Evolutionary conservation across 371 early-diverging fungal genomes (phyloP).

Genomic region (Apophysomyces ossiformis): DNA sequence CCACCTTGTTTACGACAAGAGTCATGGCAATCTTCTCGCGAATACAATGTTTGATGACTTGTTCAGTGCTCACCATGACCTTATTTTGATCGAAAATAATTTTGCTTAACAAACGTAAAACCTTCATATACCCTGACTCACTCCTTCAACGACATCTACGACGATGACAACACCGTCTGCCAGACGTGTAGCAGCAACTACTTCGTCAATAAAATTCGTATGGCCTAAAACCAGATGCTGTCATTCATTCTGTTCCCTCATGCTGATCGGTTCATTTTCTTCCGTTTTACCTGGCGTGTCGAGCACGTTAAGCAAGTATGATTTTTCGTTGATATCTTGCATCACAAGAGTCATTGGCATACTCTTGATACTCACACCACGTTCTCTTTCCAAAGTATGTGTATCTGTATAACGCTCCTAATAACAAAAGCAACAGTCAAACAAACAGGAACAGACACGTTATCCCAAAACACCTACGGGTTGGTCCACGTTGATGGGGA

Average conservation of each 20-base stretch:
- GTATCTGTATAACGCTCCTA: conserved; percentile 91
- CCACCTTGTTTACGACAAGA: conserved; percentile 95
- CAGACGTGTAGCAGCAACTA: conserved; percentile 83
- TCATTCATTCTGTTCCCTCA: not conserved
- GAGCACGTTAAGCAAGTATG: conserved; percentile 86
- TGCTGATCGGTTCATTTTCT: not conserved
- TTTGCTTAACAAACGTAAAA: not conserved
- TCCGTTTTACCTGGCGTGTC: conserved; percentile 88
- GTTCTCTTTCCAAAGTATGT: conserved; percentile 89
- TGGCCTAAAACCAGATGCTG: conserved; percentile 66
- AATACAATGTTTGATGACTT: conserved; percentile 84
- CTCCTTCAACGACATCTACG: conserved; percentile 97
- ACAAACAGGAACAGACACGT: not conserved
- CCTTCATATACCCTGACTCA: conserved; percentile 32
- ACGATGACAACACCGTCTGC: conserved; percentile 94
- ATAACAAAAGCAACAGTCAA: conserved; percentile 1
- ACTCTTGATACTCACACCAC: conserved; percentile 90
- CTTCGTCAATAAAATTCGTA: conserved; percentile 94
- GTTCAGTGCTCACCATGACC: conserved; percentile 93
- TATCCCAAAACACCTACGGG: conserved; percentile 33
- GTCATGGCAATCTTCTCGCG: conserved; percentile 82
- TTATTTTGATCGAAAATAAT: conserved; percentile 19
- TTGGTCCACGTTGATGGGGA: conserved; percentile 63
- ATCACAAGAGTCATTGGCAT: conserved; percentile 93
- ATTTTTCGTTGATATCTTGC: conserved; percentile 86